Conservation (phyloP, 1,284 basidiomycete species). For the Uromyces viciae-fabae region DNA sequence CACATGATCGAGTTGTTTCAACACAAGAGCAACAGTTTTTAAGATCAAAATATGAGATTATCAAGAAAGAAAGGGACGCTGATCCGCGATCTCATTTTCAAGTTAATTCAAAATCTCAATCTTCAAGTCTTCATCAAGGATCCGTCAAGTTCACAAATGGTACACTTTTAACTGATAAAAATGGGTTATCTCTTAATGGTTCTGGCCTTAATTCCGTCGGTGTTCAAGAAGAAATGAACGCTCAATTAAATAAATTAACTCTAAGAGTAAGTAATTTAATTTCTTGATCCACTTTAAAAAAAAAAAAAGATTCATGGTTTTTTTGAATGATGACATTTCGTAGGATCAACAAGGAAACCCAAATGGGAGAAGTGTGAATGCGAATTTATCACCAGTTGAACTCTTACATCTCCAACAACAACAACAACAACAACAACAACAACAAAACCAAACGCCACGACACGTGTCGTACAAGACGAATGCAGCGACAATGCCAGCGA, state of each 20-base stretch:
- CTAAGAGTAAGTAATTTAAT: not conserved
- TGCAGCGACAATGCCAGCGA: too few species aligned
- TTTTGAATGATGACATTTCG: not conserved
- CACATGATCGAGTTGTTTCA: constrained; percentile 34
- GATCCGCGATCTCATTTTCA: constrained; percentile 41
- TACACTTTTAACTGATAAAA: constrained; percentile 16
- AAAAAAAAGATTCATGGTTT: not conserved
- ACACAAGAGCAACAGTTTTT: constrained; percentile 35
- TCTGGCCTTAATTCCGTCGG: not conserved
- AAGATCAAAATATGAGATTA: constrained; percentile 27
- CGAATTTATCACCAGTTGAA: constrained; percentile 33
- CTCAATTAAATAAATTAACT: constrained; percentile 24
- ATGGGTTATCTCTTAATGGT: not conserved
- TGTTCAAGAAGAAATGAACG: constrained; percentile 38
- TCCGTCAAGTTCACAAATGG: constrained; percentile 26
- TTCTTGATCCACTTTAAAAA: not conserved
- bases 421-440: constrained; percentile 24
- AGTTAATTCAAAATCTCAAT: constrained; percentile 23
- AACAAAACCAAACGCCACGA: constrained; percentile 12
- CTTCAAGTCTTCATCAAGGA: constrained; percentile 25
- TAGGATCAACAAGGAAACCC: not conserved
- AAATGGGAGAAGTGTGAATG: not conserved
- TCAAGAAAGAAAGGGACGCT: constrained; percentile 34
- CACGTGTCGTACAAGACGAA: too few species aligned
- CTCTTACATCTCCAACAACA: constrained; percentile 37